Conservation (phyloP, 2,329 filamentous ascomycete species). For the Orbilia ellipsospora region DNA sequence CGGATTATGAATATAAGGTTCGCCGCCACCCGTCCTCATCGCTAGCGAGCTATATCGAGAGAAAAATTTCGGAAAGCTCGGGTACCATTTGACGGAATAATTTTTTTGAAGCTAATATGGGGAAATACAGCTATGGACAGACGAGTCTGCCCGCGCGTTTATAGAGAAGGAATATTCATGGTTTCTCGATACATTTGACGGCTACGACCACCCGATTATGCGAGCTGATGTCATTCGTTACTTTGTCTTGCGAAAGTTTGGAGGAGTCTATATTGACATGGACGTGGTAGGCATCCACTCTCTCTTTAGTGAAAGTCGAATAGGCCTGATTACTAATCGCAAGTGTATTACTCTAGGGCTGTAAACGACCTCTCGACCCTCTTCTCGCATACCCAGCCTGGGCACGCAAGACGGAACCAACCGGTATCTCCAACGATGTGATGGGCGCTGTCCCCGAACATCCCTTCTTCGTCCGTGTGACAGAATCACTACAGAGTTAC, state of each 20-base stretch:
- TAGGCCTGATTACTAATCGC: background rate
- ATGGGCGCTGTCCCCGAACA: slow-evolving; percentile 79
- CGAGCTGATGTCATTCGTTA: slow-evolving; percentile 82
- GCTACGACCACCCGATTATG: slow-evolving; percentile 79
- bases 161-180: slow-evolving; percentile 79
- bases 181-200: slow-evolving; percentile 79
- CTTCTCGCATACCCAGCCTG: slow-evolving; percentile 76
- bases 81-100: background rate
- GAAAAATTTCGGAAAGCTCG: background rate
- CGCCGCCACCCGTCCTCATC: slow-evolving; percentile 1
- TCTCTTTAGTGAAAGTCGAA: background rate
- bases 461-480: slow-evolving; percentile 77
- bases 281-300: slow-evolving; percentile 70
- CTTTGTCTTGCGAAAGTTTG: slow-evolving; percentile 80
- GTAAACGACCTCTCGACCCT: slow-evolving; percentile 74
- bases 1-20: slow-evolving; percentile 79
- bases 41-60: background rate
- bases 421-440: slow-evolving; percentile 82
- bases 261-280: slow-evolving; percentile 83
- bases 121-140: slow-evolving; percentile 76
- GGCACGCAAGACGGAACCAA: slow-evolving; percentile 77
- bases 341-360: slow-evolving; percentile 67
- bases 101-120: background rate
- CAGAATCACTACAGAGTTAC: slow-evolving; percentile 75
- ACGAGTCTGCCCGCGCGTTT: slow-evolving; percentile 75